Base-by-base conservation (phyloP, 1,284 basidiomycete genomes). In the Rhodotorula glutinis region DNA sequence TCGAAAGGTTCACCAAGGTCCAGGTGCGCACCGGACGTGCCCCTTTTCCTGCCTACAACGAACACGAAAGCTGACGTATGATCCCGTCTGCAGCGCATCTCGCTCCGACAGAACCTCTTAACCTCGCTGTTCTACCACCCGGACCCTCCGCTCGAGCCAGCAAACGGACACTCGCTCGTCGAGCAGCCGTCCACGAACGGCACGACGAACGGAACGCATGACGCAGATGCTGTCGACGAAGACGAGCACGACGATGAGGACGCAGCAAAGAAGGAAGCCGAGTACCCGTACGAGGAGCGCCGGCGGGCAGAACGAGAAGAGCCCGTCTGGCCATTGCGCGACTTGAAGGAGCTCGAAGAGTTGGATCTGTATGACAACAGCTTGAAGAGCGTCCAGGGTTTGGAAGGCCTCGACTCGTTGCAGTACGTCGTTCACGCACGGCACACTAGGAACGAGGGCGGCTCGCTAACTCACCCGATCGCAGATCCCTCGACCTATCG, bases 281-380 rank as follows among this genome's bases (percentile, higher is more conserved):
- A 73, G 25, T 73, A 57, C 46, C 69, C 66, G 3, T 73, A 70
- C 56, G 51, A 66, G 3, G 71, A 71, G 30, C 56, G 43, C 19
- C 49, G 47, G 16, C 49, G 62, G 17, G 58, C 59, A 11, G 87
- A 91, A 60, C 81, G 84, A 4, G 85, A 86, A 17, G 84, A 85
- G 40, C 56, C 67, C 10, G 60, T 67, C 14, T 72, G 70, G 57
- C 75, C 75, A 14, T 87, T 93, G 69, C 80, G 81, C 40, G 79
- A 82, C n/a, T 79, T 97, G 59, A 83, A 78, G 17, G 82, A 86
- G 57, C 80, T 98, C 40, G 89, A 91, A 74, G 94, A 98, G 69
- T 79, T 98, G 60, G 95, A 98, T 79, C 77, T 98, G 70, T 98
- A 98, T 78, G 95, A 98, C 79, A 98, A 98, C 80, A 88, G 90